Conservation (phyloP, 257 asterid species). For the Solanum neorickii region DNA sequence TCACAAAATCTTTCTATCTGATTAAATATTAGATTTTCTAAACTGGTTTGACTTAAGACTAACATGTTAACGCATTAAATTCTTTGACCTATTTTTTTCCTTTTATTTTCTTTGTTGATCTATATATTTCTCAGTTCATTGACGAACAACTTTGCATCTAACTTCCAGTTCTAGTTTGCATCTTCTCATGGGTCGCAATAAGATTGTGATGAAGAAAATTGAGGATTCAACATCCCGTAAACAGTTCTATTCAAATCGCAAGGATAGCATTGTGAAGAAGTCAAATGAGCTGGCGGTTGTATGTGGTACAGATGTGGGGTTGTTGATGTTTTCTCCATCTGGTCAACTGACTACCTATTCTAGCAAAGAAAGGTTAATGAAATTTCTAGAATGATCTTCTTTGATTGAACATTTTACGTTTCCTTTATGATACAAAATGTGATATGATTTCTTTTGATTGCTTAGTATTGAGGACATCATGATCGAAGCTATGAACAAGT, state of each 20-base stretch:
- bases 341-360: constrained; percentile 50
- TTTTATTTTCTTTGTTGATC: neutral
- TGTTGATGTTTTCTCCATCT: constrained; percentile 56
- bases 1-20: neutral
- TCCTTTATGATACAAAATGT: neutral
- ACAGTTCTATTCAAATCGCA: constrained; percentile 37
- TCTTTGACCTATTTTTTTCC: neutral
- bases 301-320: constrained; percentile 60
- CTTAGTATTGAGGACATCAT: constrained; percentile 55
- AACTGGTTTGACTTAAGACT: neutral
- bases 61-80: neutral
- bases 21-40: constrained; percentile 10
- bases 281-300: constrained; percentile 54
- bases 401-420: neutral
- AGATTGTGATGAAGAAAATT: constrained; percentile 31
- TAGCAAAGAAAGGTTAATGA: constrained; percentile 39
- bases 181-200: constrained; percentile 42
- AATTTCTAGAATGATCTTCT: neutral
- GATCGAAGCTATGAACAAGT: constrained; percentile 32
- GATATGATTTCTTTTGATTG: neutral
- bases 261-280: constrained; percentile 58
- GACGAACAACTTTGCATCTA: neutral
- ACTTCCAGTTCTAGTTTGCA: neutral
- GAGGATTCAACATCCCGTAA: constrained; percentile 44
- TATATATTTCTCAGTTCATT: neutral